Evolutionary conservation across 441 rosid genomes (phyloP), one percentile per base, ranked within the genome.

Genomic region (Dalechampia spathulata): DNA sequence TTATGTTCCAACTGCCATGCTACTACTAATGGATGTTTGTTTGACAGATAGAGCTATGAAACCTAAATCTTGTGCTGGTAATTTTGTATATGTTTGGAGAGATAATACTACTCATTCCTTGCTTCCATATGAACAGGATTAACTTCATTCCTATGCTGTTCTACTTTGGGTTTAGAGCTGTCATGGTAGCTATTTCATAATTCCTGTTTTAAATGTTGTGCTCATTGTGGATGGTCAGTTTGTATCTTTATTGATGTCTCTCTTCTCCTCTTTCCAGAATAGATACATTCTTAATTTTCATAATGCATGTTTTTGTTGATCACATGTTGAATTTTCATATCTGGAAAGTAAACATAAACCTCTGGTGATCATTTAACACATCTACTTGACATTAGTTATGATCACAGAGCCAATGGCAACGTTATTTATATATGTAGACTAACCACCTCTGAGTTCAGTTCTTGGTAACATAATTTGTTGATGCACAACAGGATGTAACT

Each of bases 401-500:
- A n/a, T n/a, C n/a, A n/a, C n/a, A n/a, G n/a, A n/a, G n/a, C n/a
- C n/a, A n/a, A n/a, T n/a, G n/a, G n/a, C n/a, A n/a, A n/a, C n/a
- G n/a, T n/a, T n/a, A n/a, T n/a, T n/a, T n/a, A n/a, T n/a, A n/a
- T n/a, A n/a, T n/a, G n/a, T n/a, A n/a, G n/a, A n/a, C n/a, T n/a
- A n/a, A n/a, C n/a, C n/a, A n/a, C n/a, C n/a, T n/a, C n/a, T n/a
- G n/a, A n/a, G n/a, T n/a, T n/a, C n/a, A n/a, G n/a, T n/a, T n/a
- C n/a, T n/a, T n/a, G n/a, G n/a, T n/a, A n/a, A n/a, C n/a, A n/a
- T 57, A 12, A 37, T 66, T 17, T 55, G 21, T 60, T 55, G 55
- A 39, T 75, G 48, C 53, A 48, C 49, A 54, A 68, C 75, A 93
- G 99, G 96, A 93, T 66, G 93, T 90, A 46, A 69, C 66, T 27